Evolutionary conservation across 2,329 filamentous ascomycete genomes (phyloP), one percentile per base, ranked within the genome.

Genomic region (Fusarium algeriense): DNA sequence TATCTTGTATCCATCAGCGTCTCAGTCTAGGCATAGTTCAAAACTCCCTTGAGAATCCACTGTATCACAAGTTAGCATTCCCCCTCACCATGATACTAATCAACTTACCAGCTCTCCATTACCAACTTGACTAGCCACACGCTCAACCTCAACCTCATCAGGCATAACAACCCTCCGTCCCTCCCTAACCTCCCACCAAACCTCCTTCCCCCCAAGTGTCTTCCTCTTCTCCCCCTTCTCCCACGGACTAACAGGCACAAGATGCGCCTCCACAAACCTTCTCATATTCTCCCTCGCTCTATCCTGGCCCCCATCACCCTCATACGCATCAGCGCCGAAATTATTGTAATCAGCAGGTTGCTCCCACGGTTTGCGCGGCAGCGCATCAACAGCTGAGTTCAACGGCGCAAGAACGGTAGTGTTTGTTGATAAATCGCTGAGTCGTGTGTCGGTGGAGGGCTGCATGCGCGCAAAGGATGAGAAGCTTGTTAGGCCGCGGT

Each of bases 281-380:
- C 87, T 86, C 69, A 98, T 80, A 77, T 98, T 98, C 72, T 83
- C 83, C 68, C 90, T 87, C 11, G 96, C 95, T 53, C 94, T 87
- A 61, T 94, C 90, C 76, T 92, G 88, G 0, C 94, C 95, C 19
- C 89, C 88, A 2, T 86, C 83, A 0, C 94, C 94, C 49, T 92
- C 89, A 78, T 97, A 98, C 2, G 92, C 93, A 35, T 90, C 82
- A 3, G 87, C 85, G 0, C 93, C 94, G 6, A 92, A 82, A 2
- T 81, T 80, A 6, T 85, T 83, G 79, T 96, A 95, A 72, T 97
- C 94, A 56, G 86, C 81, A 0, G 92, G 89, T 69, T 95, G 85
- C 75, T 92, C 93, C 93, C 93, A 97, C 0, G 95, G 95, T 80
- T 98, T 98, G 56, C 92, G 87, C 2, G 94, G 93, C 28, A 98